Conservation (phyloP, 345 rosid genomes). For the Cardiospermum halicacabum region DNA sequence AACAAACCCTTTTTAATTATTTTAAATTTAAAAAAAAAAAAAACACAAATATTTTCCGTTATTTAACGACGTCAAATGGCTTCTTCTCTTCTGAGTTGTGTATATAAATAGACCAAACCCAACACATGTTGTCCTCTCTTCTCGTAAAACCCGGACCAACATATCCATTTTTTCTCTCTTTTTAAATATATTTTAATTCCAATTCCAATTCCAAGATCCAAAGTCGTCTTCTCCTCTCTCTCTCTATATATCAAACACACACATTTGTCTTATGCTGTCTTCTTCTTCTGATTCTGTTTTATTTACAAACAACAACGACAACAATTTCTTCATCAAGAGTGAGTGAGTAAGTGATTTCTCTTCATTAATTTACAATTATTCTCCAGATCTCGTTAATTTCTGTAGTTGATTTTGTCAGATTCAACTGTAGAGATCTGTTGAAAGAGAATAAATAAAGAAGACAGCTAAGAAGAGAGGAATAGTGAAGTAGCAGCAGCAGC, state of each 20-base stretch:
- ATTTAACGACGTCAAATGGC: conserved; percentile 42
- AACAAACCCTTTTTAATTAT: too few species aligned
- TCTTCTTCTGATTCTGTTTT: too few species aligned
- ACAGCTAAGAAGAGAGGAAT: conserved; percentile 24
- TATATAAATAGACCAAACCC: conserved; percentile 32
- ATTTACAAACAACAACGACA: too few species aligned
- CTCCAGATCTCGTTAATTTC: too few species aligned
- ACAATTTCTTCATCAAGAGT: too few species aligned
- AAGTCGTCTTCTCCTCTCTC: too few species aligned
- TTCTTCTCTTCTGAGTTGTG: not conserved
- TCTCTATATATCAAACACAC: conserved; percentile 21
- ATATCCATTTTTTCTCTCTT: not conserved
- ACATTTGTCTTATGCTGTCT: conserved; percentile 6
- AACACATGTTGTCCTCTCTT: not conserved
- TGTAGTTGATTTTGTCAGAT: too few species aligned
- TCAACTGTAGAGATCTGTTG: too few species aligned
- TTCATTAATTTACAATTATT: too few species aligned
- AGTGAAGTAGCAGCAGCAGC: too few species aligned
- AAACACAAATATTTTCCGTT: conserved; percentile 31
- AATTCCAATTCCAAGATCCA: conserved; percentile 13
- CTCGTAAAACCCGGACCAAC: conserved; percentile 32
- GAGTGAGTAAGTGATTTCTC: too few species aligned
- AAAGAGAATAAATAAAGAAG: conserved; percentile 15
- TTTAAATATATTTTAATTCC: not conserved
- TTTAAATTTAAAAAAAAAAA: too few species aligned